Base-by-base conservation (phyloP, 495 filamentous ascomycete genomes). In the Geopyxis carbonaria region DNA sequence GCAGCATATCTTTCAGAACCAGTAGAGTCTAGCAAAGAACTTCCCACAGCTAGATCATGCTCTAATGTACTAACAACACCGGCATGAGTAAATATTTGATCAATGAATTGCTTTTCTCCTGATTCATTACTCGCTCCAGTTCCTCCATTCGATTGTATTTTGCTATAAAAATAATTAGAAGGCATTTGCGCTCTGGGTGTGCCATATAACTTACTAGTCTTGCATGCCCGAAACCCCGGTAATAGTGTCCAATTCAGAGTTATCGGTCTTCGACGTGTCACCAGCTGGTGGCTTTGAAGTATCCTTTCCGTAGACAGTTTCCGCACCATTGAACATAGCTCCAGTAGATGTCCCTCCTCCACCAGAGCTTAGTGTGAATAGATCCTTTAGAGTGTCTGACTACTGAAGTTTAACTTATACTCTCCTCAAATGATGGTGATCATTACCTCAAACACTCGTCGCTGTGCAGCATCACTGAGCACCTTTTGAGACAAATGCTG, bases 401-500 rank as follows among this genome's bases (percentile, higher is more conserved):
- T 51, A 15, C 16, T n/a, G 34, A 21, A 25, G 8, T 25, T 50
- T 4, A 48, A 45, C 29, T 34, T 21, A 14, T 22, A 22, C 4
- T 31, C 18, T 6, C n/a, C n/a, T 6, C 3, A 9, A 22, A n/a
- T 16, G 32, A 10, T 35, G 25, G 31, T 10, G 34, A 2, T 18
- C 21, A 38, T 34, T 5, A 48, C 47, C 41, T 87, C 76, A 56
- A 95, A 93, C 0, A 73, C 78, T 38, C 84, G 77, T 11, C 76
- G 73, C 51, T 93, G 82, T 47, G 86, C 93, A 0, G 89, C 84
- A 45, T 95, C 85, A 55, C 75, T 80, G 40, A 94, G 57, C 8
- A 97, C 85, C 55, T 97, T 97, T 60, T 93, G 87, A 5, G 80
- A 80, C 22, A 97, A 63, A 50, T 93, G 92, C 47, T 93, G 85